Evolutionary conservation across 2,329 filamentous ascomycete genomes (phyloP).

Genomic region (Clonostachys rosea): DNA sequence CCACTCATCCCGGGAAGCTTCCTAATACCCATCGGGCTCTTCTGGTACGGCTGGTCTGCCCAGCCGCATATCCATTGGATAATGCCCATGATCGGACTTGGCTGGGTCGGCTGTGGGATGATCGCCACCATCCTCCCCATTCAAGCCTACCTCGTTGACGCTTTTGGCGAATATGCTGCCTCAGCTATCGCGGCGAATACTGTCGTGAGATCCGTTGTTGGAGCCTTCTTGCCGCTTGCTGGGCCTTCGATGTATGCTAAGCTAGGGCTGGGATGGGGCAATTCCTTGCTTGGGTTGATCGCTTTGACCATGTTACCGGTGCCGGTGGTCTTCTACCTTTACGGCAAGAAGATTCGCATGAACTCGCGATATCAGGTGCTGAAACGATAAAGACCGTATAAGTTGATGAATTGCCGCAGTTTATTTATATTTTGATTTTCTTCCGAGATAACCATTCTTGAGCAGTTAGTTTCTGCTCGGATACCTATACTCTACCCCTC

Average conservation of each 20-base stretch:
- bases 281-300: constrained; percentile 8
- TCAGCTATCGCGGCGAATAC: constrained; percentile 50
- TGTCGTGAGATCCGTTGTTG: constrained; percentile 37
- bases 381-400: too few relatives aligned
- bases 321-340: constrained; percentile 20
- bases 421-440: too few relatives aligned
- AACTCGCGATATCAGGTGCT: neutral
- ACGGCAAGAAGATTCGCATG: constrained; percentile 28
- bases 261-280: constrained; percentile 12
- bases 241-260: constrained; percentile 7
- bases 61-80: constrained; percentile 43
- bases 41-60: constrained; percentile 14
- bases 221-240: constrained; percentile 8
- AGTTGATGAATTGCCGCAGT: too few relatives aligned
- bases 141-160: constrained; percentile 55
- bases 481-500: too few relatives aligned
- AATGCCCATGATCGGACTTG: constrained; percentile 35
- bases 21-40: constrained; percentile 5
- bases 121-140: constrained; percentile 27
- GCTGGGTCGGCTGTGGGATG: constrained; percentile 29
- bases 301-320: constrained; percentile 16
- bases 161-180: constrained; percentile 24
- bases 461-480: too few relatives aligned
- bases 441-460: too few relatives aligned
- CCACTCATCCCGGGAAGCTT: neutral